Base-by-base conservation (phyloP, 2,329 filamentous ascomycete genomes). In the Cercospora canescens region DNA sequence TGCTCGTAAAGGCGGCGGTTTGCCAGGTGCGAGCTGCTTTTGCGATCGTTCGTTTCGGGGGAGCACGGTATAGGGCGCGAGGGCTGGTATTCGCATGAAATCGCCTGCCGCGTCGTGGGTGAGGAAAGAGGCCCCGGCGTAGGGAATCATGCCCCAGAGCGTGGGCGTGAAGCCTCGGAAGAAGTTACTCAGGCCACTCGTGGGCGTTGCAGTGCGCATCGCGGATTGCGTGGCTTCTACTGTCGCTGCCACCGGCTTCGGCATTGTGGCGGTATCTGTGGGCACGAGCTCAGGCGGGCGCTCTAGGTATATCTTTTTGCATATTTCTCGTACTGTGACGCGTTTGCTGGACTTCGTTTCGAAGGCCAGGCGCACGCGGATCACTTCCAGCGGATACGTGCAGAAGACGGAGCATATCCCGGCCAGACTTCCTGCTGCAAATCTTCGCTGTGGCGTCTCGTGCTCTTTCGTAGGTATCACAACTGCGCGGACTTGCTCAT, bases 121-220 rank as follows among this genome's bases (percentile, higher is more conserved):
- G 45, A 99, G 86, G 81, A 99, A 99, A 1, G 93, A 97, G 75
- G 96, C 90, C 73, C 95, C 95, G 1, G 95, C 95, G 76, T 99
- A 99, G 0, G 95, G 95, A 0, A 99, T 83, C 94, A 99, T 99
- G 72, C 95, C 95, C 67, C 96, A 84, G 5, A 99, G 80, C 0
- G 95, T 98, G 0, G 94, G 92, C 0, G 89, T 88, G 78, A 99
- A 99, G 58, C 95, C 95, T 57, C 95, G 89, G 80, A 97, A 99
- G 78, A 99, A 99, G 79, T 99, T 99, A 63, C 88, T 80, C 0
- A 98, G 77, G 4, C 94, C 94, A 11, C 85, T 85, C 28, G 83
- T 84, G 0, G 91, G 89, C 0, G 86, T 83, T 0, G 85, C 81
- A 9, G 82, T 80, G 24, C 85, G 82, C 0, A 88, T 81, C 0